Evolutionary conservation across 208 protist species (phyloP).

Genomic region (Entamoeba histolytica): DNA sequence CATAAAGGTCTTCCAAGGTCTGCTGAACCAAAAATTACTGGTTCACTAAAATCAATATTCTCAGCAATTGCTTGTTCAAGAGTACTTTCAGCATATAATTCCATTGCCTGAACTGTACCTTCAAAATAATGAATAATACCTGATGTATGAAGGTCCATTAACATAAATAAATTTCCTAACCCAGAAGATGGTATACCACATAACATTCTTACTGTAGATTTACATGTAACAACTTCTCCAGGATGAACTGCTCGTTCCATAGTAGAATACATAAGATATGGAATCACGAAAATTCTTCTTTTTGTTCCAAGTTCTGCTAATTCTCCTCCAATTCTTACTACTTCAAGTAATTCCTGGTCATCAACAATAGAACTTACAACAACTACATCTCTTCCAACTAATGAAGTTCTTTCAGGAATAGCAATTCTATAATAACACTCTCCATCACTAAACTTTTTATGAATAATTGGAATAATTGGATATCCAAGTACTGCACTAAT

Average conservation of each 20-base stretch:
- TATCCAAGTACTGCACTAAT: no score
- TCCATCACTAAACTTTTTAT: background rate
- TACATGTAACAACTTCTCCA: conserved; percentile 22
- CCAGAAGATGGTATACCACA: conserved; percentile 5
- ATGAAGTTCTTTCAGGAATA: background rate
- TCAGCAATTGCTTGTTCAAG: background rate
- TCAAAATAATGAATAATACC: conserved; percentile 14
- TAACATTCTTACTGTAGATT: background rate
- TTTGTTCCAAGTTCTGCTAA: conserved; percentile 9
- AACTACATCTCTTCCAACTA: background rate
- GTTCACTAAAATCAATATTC: background rate
- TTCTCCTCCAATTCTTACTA: conserved; percentile 6
- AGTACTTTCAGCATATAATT: conserved; percentile 7
- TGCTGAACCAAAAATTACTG: conserved; percentile 15
- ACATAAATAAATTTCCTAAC: conserved; percentile 22
- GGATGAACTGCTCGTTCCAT: conserved; percentile 15
- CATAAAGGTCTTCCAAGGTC: conserved; percentile 17
- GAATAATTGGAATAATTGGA: background rate
- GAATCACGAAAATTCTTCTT: conserved; percentile 22
- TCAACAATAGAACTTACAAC: background rate
- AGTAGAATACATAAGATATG: conserved; percentile 23
- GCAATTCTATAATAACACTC: background rate
- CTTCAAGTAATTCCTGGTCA: background rate
- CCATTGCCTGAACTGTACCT: background rate
- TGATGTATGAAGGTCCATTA: conserved; percentile 18